Base-by-base conservation (phyloP, 2,329 filamentous ascomycete species). In the Coniochaeta sp. region DNA sequence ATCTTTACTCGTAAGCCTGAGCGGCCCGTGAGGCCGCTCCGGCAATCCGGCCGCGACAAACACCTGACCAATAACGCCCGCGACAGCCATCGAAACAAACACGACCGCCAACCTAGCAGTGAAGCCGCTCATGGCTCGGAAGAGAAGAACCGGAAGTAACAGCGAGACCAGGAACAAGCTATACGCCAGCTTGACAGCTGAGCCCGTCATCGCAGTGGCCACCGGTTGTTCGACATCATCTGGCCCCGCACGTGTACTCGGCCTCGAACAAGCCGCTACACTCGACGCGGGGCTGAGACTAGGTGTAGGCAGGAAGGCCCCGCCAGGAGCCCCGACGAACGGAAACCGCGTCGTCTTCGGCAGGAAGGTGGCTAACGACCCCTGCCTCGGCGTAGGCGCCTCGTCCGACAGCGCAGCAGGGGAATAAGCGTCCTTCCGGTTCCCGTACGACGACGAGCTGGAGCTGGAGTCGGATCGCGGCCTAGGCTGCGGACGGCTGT, bases 391-490 rank as follows among this genome's bases (percentile, higher is more conserved):
- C 24, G 47, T 52, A 5, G 47, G 47, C 47, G 47, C 47, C 47
- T 52, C 47, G 24, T 52, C 47, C 12, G 47, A 52, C 22, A 52
- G 22, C 10, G 47, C 47, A 30, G 47, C 47, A 3, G 47, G 47
- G 22, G 47, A 52, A 52, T 52, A 52, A 6, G 14, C 22, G 22
- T 14, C 26, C 24, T n/a, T 52, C 47, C 47, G 47, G 24, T 52
- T 17, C n/a, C 16, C 47, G 32, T 61, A 61, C 16, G 55, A 52
- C 1, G 61, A 52, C 38, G 58, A 44, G n/a, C 44, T 34, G 8
- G 50, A 57, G 0, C 47, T 55, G 10, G 60, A 55, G 5, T 58
- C 17, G 19, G 26, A 52, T 24, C 47, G 22, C 14, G 10, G 22
- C 47, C 47, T 3, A 62, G n/a, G n/a, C n/a, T 34, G n/a, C 38